Conservation (phyloP, 176 grass and related monocot genomes). For the Alopecurus myosuroides region DNA sequence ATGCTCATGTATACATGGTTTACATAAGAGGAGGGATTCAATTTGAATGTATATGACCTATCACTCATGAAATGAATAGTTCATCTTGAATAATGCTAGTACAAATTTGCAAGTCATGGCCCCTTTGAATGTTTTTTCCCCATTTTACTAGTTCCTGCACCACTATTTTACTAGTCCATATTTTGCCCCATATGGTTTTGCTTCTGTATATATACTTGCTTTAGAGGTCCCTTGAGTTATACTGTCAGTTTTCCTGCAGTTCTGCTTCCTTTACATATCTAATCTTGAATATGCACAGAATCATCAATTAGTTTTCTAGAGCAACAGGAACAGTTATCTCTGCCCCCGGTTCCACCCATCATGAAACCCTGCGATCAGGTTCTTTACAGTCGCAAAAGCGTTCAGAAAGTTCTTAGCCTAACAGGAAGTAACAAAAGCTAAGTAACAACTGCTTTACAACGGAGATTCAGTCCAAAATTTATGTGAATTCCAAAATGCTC, state of each 20-base stretch:
- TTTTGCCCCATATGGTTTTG: background rate
- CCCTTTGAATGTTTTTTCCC: background rate
- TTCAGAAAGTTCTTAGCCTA: background rate
- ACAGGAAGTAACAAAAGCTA: background rate
- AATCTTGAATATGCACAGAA: background rate
- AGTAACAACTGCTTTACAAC: background rate
- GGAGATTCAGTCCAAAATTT: background rate
- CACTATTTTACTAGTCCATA: background rate
- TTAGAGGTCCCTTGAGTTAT: background rate
- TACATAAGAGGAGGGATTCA: background rate
- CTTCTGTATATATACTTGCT: slow-evolving; percentile 3
- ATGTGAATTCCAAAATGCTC: background rate
- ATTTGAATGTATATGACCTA: background rate
- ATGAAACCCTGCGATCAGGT: background rate
- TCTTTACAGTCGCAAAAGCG: background rate
- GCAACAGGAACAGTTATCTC: background rate
- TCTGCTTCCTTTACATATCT: background rate
- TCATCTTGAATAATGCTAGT: background rate
- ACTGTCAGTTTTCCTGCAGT: background rate
- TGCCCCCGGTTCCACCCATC: background rate
- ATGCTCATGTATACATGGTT: background rate
- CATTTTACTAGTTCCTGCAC: background rate
- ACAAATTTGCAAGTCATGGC: background rate
- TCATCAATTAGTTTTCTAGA: background rate
- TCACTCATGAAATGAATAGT: too few species aligned